phyloP scores from a whole-genome alignment of 257 asterid genomes.

The Capsicum chinense region DNA sequence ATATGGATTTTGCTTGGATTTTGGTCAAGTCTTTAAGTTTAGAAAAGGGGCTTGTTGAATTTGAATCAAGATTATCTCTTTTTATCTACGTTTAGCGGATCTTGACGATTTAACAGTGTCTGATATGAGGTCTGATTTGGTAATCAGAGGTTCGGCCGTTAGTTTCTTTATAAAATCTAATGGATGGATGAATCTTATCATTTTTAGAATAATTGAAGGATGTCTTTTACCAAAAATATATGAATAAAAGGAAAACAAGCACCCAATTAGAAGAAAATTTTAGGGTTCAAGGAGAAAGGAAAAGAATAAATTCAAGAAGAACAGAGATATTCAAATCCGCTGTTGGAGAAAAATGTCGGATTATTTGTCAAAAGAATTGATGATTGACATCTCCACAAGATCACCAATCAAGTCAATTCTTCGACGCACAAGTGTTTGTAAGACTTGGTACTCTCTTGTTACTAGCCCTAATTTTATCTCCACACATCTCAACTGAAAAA shows the following conservation, averaged over 20 bases:
- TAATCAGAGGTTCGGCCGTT: background rate
- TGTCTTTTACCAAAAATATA: background rate
- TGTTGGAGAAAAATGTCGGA: background rate
- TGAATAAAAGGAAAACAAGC: too few relatives aligned
- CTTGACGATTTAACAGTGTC: too few relatives aligned
- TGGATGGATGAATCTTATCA: background rate
- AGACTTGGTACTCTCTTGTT: slow-evolving; percentile 27
- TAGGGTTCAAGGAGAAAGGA: background rate
- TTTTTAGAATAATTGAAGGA: background rate
- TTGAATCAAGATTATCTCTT: too few relatives aligned
- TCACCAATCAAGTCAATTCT: slow-evolving; percentile 25
- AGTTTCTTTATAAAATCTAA: background rate
- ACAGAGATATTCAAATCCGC: background rate
- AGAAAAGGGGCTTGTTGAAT: too few relatives aligned
- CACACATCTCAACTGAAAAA: background rate
- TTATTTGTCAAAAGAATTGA: slow-evolving; percentile 30
- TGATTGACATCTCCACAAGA: slow-evolving; percentile 20
- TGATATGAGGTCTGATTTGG: too few relatives aligned
- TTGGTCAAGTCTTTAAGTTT: too few relatives aligned
- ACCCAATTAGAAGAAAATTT: background rate
- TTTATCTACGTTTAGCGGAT: too few relatives aligned
- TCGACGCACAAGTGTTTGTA: slow-evolving; percentile 33
- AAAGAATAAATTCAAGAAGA: too few relatives aligned
- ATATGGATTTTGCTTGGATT: too few relatives aligned
- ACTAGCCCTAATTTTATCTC: slow-evolving; percentile 27